Percentiles rank a stretch among this genome's conserved stretches.
Evolutionary conservation across 331 rosid genomes (phyloP).

Genomic region (Quercus lobata): DNA sequence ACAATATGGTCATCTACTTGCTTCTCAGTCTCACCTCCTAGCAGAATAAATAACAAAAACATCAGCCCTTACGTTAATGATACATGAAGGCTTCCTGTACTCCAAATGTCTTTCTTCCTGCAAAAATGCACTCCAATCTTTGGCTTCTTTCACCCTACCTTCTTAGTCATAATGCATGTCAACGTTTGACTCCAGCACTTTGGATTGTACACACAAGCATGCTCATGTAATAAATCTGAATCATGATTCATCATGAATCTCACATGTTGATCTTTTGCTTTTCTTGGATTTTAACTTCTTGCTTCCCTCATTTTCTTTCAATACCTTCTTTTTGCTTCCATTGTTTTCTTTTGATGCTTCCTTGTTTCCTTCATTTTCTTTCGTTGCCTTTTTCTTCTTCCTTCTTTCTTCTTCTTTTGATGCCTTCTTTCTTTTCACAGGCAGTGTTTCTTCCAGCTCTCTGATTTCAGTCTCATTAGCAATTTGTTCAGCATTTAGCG

Average conservation of each 20-base stretch:
- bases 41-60: not conserved
- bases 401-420: slow-evolving; percentile 35
- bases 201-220: not conserved
- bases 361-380: slow-evolving; percentile 18
- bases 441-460: slow-evolving; percentile 29
- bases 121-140: not conserved
- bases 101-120: not conserved
- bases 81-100: not conserved
- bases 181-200: not conserved
- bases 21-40: not conserved
- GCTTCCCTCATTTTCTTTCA: slow-evolving; percentile 21
- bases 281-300: slow-evolving; percentile 43
- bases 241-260: slow-evolving; percentile 23
- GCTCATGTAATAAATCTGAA: not conserved
- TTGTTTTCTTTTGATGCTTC: slow-evolving; percentile 20
- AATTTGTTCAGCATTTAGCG: slow-evolving; percentile 26
- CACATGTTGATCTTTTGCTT: slow-evolving; percentile 29
- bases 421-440: slow-evolving; percentile 43
- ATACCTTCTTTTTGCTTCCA: slow-evolving; percentile 17
- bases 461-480: slow-evolving; percentile 12
- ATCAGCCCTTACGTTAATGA: not conserved
- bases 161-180: not conserved
- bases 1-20: not conserved
- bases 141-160: not conserved
- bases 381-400: slow-evolving; percentile 27